A percentile compares a stretch with the other conserved stretches of the same genome.
Conservation (phyloP, 768 basidiomycete species). For the Suillus discolor region DNA sequence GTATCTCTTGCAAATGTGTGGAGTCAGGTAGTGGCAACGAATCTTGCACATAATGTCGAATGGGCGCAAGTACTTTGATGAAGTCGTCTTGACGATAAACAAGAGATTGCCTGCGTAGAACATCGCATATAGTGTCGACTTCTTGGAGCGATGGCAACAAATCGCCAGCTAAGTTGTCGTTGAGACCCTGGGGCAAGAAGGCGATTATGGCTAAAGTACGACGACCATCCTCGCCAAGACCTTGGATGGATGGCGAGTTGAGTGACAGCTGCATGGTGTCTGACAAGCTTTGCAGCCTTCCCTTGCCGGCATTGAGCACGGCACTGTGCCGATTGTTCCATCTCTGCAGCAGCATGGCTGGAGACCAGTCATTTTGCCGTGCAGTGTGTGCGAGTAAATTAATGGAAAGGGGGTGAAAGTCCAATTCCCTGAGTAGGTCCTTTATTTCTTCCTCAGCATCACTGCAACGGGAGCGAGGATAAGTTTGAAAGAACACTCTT, state of each 20-base stretch:
- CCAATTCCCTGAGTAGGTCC: too few species aligned
- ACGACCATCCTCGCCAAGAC: background rate
- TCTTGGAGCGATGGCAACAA: background rate
- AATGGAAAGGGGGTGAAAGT: too few species aligned
- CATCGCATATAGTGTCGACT: background rate
- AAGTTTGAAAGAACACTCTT: too few species aligned
- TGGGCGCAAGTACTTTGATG: background rate
- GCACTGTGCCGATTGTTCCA: too few species aligned
- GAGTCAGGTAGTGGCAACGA: background rate
- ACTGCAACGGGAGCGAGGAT: too few species aligned
- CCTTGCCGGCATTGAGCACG: too few species aligned
- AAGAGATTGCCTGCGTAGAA: background rate
- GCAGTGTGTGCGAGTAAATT: too few species aligned
- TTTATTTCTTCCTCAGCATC: too few species aligned
- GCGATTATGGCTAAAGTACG: background rate
- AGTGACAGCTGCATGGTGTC: conserved; percentile 1
- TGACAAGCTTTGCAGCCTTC: background rate
- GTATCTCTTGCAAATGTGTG: background rate
- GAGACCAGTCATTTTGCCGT: too few species aligned
- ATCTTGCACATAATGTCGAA: conserved; percentile 4
- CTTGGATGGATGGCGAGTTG: background rate
- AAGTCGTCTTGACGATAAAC: background rate
- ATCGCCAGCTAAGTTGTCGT: background rate
- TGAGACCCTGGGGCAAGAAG: conserved; percentile 9
- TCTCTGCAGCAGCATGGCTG: too few species aligned